These are phyloP conservation scores for Xylariales sp. DNA, from an alignment of 2,329 filamentous ascomycete species.

Conservation along the genomic window DNA sequence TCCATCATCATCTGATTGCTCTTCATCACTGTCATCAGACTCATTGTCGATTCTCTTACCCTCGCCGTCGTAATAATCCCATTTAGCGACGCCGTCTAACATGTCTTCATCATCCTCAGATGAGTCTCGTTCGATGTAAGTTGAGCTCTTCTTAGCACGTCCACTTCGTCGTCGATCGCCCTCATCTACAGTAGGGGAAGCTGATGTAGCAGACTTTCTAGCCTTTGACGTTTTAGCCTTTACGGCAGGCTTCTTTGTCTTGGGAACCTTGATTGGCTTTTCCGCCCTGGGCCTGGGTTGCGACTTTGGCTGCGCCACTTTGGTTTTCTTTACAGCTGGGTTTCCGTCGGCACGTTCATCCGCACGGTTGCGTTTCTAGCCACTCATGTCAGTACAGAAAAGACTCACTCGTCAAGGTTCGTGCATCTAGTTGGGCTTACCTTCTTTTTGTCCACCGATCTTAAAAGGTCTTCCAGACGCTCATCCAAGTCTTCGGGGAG, in stretches of 20 bases:
- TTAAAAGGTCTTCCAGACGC: conserved; percentile 64
- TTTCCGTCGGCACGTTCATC: conserved; percentile 45
- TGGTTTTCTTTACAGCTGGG: conserved; percentile 36
- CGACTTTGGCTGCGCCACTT: conserved; percentile 24
- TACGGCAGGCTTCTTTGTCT: conserved; percentile 18
- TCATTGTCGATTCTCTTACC: conserved; percentile 24
- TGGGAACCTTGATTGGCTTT: conserved; percentile 25
- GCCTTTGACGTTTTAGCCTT: conserved; percentile 21
- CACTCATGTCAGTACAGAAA: conserved; percentile 19
- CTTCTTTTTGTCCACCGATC: conserved; percentile 69
- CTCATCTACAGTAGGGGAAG: conserved; percentile 24
- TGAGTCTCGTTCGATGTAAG: conserved; percentile 53
- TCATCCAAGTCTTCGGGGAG: conserved; percentile 74
- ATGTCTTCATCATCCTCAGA: conserved; percentile 58
- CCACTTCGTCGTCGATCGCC: conserved; percentile 53
- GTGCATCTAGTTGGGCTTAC: conserved; percentile 26
- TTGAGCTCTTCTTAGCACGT: conserved; percentile 41
- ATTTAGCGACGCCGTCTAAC: conserved; percentile 55
- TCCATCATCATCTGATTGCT: conserved; percentile 12
- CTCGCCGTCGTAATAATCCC: conserved; percentile 45
- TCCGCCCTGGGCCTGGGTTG: conserved; percentile 24
- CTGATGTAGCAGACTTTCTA: conserved; percentile 22
- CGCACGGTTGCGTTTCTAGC: conserved; percentile 53
- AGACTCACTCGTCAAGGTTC: not conserved
- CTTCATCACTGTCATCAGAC: conserved; percentile 11